Evolutionary conservation across 192 early-diverging fungal species (phyloP), one percentile per base, ranked within the genome.

Genomic region (Rhizoclosmatium sp.): DNA sequence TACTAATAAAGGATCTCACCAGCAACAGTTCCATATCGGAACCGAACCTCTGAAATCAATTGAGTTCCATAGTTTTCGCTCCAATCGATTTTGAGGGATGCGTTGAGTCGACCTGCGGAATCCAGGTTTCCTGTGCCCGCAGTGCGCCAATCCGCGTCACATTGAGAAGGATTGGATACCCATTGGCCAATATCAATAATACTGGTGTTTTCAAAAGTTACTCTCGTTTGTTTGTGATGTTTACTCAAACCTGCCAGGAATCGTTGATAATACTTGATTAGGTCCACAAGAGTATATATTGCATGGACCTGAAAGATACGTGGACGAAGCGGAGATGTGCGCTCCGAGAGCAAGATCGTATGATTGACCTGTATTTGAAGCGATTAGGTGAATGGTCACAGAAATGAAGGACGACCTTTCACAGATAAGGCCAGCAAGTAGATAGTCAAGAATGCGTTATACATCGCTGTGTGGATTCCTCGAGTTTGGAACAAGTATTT

Each of bases 21-120:
- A 21, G 58, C 58, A 47, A 68, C 49, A 48, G 2, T 56, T 16
- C 75, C 75, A 67, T 77, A 77, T 19, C 65, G 40, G 47, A 77
- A 65, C 16, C 75, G 39, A 2, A 77, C 65, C 48, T 77, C 75
- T 4, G 31, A 47, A 39, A 77, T 61, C 9, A 77, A 56, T 31
- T 58, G 49, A 2, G 75, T 77, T 23, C 51, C 51, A 48, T 54
- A 77, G 40, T 65, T 77, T 19, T 3, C 65, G 10, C 46, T 51
- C 75, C 75, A 77, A 31, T 77, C 75, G 19, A 77, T 14, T 4
- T 5, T 51, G 19, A 77, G 46, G 19, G 64, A 39, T 45, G 41
- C 75, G 65, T 77, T 77, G 3, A 40, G 19, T 14, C 65, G 47
- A 31, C 69, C 69, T 2, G 23, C 0, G 47, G 51, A 49, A 2